These are phyloP conservation scores for Zoysia japonica DNA, from an alignment of 176 grass and related monocot species.

Conservation along the genomic window DNA sequence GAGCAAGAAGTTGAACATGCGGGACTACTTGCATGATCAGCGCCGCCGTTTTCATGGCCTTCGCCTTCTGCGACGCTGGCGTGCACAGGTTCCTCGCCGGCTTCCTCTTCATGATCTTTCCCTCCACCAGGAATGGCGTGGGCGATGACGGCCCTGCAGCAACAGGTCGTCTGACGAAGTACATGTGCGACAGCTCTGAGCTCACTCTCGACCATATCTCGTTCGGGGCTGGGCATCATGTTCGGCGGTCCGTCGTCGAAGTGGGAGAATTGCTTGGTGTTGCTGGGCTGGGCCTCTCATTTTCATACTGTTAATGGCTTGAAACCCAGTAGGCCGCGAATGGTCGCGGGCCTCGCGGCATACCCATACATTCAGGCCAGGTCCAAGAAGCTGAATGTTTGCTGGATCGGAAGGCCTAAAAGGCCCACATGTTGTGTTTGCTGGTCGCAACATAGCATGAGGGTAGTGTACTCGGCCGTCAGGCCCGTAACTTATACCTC, in stretches of 20 bases:
- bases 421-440: neutral
- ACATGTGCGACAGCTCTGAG: too few species aligned
- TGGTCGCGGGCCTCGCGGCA: neutral
- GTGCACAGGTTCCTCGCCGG: constrained; percentile 42
- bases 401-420: neutral
- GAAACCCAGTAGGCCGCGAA: neutral
- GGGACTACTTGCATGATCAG: constrained; percentile 40
- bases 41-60: constrained; percentile 28
- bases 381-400: neutral
- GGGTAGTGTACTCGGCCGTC: too few species aligned
- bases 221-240: too few species aligned
- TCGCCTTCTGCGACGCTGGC: constrained; percentile 34
- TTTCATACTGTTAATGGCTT: neutral
- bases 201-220: too few species aligned
- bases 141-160: neutral
- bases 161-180: too few species aligned
- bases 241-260: neutral
- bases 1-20: neutral
- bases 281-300: neutral
- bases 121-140: constrained; percentile 41
- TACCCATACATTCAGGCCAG: neutral
- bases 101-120: constrained; percentile 52
- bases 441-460: too few species aligned
- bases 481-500: too few species aligned
- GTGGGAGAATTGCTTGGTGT: neutral